Evolutionary conservation across 1,284 basidiomycete genomes (phyloP), one percentile per base, ranked within the genome.

Genomic region (Gomphus bonarii): DNA sequence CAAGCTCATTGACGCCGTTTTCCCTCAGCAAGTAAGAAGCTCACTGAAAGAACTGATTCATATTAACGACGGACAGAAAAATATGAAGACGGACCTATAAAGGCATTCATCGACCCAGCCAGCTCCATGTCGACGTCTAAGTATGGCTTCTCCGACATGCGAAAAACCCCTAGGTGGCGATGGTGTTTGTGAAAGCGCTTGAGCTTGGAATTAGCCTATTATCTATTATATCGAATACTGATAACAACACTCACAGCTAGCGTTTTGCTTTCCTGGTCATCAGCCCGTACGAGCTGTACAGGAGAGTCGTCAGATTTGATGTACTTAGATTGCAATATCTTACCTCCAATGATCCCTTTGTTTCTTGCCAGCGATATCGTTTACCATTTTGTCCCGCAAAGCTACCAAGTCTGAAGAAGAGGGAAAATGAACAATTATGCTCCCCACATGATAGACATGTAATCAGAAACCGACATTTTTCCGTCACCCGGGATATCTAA

Each of bases 101-200:
- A 65, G 11, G 69, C 65, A 54, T 75, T 73, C 49, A 74, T 47
- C 6, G 69, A 70, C 31, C 70, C 68, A 54, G 70, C 55, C n/a
- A 66, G 62, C 12, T 66, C 63, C 31, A 66, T 61, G 48, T 72
- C 68, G 25, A 75, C 60, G 54, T 74, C 73, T 40, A 75, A 57
- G 60, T 68, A 73, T 18, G 72, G 71, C 12, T 67, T 61, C 40
- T 69, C 67, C 25, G 69, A 72, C 63, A 75, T 69, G 53, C 64
- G 62, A 11, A 73, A 65, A 6, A 75, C 64, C 31, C 65, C 61
- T 58, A 72, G 53, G 60, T 68, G 67, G 8, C 75, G 67, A 58
- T 68, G 70, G 62, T 73, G 67, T 43, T 62, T 66, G 59, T 70
- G 64, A 59, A 70, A 74, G 16, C 46, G 47, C 54, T 56, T 14